These are phyloP conservation scores for Nannochloris sp. DNA, from an alignment of 139 green algal genomes.

Conservation along the genomic window DNA sequence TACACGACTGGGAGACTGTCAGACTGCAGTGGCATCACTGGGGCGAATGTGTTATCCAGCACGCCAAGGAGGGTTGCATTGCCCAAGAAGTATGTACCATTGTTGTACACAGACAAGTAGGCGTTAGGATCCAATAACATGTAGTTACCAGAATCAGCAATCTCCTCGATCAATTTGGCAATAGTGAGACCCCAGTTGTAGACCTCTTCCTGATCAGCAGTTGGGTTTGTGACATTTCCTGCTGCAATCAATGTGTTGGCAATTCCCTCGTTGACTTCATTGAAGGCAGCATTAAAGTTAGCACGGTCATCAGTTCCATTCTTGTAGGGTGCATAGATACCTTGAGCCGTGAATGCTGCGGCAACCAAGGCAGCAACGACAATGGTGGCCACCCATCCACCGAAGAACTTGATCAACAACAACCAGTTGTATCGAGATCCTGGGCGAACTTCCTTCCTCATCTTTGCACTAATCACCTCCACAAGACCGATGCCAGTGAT, in stretches of 20 bases:
- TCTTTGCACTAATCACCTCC: constrained; percentile 25
- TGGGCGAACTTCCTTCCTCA: not conserved
- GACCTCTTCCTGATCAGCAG: constrained; percentile 1
- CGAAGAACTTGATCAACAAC: constrained; percentile 22
- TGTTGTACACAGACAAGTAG: not conserved
- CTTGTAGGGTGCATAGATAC: constrained; percentile 14
- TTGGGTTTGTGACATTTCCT: constrained; percentile 7
- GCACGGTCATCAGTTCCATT: not conserved
- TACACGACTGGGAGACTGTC: not conserved
- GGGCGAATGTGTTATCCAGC: not conserved
- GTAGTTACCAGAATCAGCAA: not conserved
- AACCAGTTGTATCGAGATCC: constrained; percentile 37
- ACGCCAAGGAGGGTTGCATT: constrained; percentile 5
- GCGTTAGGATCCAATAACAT: constrained; percentile 2
- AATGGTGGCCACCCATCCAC: constrained; percentile 25
- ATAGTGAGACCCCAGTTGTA: not conserved
- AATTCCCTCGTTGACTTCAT: constrained; percentile 7
- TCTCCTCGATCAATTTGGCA: not conserved
- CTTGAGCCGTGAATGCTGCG: constrained; percentile 24
- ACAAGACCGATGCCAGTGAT: constrained; percentile 43
- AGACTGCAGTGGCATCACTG: constrained; percentile 2
- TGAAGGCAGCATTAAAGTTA: constrained; percentile 1
- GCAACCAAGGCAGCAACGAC: constrained; percentile 17
- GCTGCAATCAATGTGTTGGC: constrained; percentile 5
- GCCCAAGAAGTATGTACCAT: constrained; percentile 1